Evolutionary conservation across 2,329 filamentous ascomycete species (phyloP).

Genomic region (Didymella lethalis): DNA sequence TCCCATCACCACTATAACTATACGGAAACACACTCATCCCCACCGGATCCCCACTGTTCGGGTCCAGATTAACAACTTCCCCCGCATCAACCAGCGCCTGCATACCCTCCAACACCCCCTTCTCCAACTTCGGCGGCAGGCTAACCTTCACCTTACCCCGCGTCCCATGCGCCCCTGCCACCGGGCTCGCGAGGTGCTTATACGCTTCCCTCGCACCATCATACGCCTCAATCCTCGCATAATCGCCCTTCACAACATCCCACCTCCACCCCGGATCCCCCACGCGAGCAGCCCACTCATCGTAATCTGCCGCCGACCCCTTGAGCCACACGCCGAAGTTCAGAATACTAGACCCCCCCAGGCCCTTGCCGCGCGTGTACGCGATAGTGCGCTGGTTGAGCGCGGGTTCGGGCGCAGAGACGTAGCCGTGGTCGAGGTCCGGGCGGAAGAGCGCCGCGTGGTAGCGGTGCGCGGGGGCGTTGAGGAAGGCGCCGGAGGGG

Average conservation of each 20-base stretch:
- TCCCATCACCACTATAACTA: constrained; percentile 51
- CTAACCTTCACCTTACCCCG: constrained; percentile 37
- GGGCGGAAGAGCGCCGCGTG: constrained; percentile 53
- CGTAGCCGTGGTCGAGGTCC: constrained; percentile 61
- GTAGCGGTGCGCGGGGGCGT: constrained; percentile 64
- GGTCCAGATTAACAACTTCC: constrained; percentile 64
- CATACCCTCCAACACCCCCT: constrained; percentile 62
- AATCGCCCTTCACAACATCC: constrained; percentile 60
- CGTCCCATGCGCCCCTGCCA: constrained; percentile 57
- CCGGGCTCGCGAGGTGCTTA: constrained; percentile 59
- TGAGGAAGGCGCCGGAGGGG: constrained; percentile 52
- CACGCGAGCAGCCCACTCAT: constrained; percentile 66
- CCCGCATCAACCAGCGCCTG: constrained; percentile 65
- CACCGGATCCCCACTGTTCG: constrained; percentile 50
- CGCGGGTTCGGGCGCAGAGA: constrained; percentile 42
- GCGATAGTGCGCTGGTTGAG: constrained; percentile 53
- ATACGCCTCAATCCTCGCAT: constrained; percentile 64
- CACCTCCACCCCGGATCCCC: constrained; percentile 65
- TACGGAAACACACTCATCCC: constrained; percentile 41
- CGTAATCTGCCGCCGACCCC: constrained; percentile 67
- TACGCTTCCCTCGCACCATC: constrained; percentile 48
- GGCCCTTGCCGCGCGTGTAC: constrained; percentile 58
- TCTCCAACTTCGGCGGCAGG: constrained; percentile 63
- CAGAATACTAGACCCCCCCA: constrained; percentile 59
- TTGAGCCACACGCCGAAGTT: constrained; percentile 54